Evolutionary conservation across 2,329 filamentous ascomycete genomes (phyloP).

Genomic region (Fusarium brevicatenulatum): DNA sequence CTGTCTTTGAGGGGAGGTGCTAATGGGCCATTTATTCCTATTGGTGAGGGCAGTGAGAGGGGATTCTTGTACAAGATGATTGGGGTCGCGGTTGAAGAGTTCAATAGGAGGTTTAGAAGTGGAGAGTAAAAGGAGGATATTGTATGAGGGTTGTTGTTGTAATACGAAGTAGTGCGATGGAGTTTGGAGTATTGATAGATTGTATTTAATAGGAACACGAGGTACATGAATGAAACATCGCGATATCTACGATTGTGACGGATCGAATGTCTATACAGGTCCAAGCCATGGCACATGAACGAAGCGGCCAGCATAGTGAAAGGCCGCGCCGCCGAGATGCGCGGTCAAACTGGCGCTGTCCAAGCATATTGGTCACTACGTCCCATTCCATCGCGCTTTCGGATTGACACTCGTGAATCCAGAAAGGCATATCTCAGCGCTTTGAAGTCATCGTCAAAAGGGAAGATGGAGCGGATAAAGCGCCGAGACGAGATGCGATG

Average conservation of each 20-base stretch:
- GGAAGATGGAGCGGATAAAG: background rate
- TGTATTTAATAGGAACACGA: constrained; percentile 11
- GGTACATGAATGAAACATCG: background rate
- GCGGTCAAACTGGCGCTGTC: no score
- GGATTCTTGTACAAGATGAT: constrained; percentile 73
- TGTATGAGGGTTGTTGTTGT: background rate
- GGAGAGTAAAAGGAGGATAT: constrained; percentile 43
- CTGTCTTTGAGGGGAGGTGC: constrained; percentile 88
- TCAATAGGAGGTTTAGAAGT: constrained; percentile 68
- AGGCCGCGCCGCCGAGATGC: no score
- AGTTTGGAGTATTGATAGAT: constrained; percentile 17
- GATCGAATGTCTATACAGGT: background rate
- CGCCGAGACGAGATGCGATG: background rate
- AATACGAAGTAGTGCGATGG: constrained; percentile 9
- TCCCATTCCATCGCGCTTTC: fast-evolving
- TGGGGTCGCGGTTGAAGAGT: constrained; percentile 73
- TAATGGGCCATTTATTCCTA: constrained; percentile 94
- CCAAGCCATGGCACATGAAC: no score
- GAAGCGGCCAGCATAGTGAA: no score
- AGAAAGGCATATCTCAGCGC: background rate
- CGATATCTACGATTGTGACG: background rate
- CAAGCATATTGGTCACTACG: no score
- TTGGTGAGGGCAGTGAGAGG: constrained; percentile 83
- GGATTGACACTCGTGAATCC: background rate
- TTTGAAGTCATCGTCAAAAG: background rate